Conservation (phyloP, 208 protist genomes). For the Leishmania aethiopica region DNA sequence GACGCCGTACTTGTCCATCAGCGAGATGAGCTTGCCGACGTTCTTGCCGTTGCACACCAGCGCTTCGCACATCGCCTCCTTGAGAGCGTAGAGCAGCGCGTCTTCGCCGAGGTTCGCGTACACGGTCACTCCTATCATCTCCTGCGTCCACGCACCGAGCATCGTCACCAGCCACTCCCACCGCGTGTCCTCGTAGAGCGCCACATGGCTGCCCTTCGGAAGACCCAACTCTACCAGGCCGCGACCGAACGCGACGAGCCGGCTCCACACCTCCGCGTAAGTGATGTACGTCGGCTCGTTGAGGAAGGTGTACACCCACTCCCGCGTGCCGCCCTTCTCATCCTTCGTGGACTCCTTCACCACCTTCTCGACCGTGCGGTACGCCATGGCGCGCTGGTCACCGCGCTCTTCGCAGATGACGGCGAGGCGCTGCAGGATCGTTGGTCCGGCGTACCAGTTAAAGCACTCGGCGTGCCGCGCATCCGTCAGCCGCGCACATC, state of each 20-base stretch:
- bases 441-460: conserved; percentile 44
- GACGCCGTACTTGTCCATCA: conserved; percentile 34
- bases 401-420: conserved; percentile 30
- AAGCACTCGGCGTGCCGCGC: conserved; percentile 49
- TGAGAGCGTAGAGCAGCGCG: conserved; percentile 77
- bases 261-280: conserved; percentile 61
- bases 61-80: conserved; percentile 68
- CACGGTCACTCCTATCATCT: conserved; percentile 71
- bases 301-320: conserved; percentile 60
- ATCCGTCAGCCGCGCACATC: conserved; percentile 40
- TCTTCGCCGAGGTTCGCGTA: conserved; percentile 89
- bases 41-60: conserved; percentile 80
- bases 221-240: conserved; percentile 66
- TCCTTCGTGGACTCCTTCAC: conserved; percentile 41
- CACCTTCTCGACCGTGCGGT: conserved; percentile 46
- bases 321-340: conserved; percentile 42
- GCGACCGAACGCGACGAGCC: conserved; percentile 55
- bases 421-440: conserved; percentile 53
- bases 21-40: conserved; percentile 43
- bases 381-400: conserved; percentile 44
- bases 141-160: conserved; percentile 72
- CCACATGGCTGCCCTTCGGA: conserved; percentile 38
- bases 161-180: conserved; percentile 86
- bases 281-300: conserved; percentile 54
- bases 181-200: conserved; percentile 87